A percentile compares a stretch with the other conserved stretches of the same genome.
These are phyloP conservation scores for Asterella californica DNA, from an alignment of 225 moss, liverwort and hornwort genomes.

Conservation along the genomic window DNA sequence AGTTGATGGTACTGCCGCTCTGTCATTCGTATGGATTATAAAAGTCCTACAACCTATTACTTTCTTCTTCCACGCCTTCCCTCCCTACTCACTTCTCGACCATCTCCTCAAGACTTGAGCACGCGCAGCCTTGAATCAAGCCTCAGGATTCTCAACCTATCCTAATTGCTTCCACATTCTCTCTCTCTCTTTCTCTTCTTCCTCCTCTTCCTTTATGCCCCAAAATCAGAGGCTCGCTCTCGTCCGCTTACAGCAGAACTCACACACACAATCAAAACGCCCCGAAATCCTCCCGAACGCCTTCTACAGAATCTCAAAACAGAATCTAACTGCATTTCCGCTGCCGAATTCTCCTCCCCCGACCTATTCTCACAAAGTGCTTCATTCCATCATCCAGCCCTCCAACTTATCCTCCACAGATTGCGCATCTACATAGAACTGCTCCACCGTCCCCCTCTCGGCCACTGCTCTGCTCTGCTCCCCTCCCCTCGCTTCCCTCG, in stretches of 20 bases:
- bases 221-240: background rate
- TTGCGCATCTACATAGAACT: too few species aligned
- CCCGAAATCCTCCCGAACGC: too few species aligned
- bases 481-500: too few species aligned
- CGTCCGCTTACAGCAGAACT: background rate
- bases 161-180: background rate
- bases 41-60: background rate
- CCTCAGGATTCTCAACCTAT: background rate
- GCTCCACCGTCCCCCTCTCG: too few species aligned
- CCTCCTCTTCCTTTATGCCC: too few species aligned
- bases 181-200: too few species aligned
- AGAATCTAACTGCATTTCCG: background rate
- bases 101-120: background rate
- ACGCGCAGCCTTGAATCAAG: background rate
- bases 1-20: slow-evolving; percentile 35
- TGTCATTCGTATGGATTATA: background rate
- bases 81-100: background rate
- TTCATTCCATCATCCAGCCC: background rate
- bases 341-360: too few species aligned
- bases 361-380: too few species aligned
- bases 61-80: background rate
- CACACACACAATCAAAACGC: background rate
- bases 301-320: background rate
- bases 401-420: too few species aligned
- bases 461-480: background rate